Evolutionary conservation across 1,284 basidiomycete species (phyloP), one percentile per base, ranked within the genome.

Genomic region (Austropuccinia psidii): DNA sequence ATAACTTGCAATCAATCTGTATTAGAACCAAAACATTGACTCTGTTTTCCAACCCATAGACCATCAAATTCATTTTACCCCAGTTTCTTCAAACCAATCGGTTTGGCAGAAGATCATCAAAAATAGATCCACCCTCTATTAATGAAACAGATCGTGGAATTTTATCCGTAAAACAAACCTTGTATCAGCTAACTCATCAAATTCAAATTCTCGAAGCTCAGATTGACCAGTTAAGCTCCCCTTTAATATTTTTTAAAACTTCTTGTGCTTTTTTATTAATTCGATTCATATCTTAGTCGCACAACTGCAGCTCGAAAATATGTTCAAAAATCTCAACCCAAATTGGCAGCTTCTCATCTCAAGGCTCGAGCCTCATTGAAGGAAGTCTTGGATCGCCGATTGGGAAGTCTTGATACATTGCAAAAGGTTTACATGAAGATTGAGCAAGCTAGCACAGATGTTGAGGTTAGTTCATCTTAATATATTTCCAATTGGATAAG

Each of bases 391-490:
- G 50, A n/a, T 9, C 70, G 45, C 19, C 29, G 70, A 33, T 24
- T 73, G 24, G 60, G 47, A 6, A 35, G 45, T 5, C 29, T 64
- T n/a, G 70, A 73, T 45, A 73, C 60, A 27, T 21, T 73, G 24
- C 50, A 62, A 9, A 47, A 21, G 31, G 70, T 73, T 11, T 64
- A 64, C 24, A 29, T 73, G 35, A 73, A 64, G 37, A 73, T 73
- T 9, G 70, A 73, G 24, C 60, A 73, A 73, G 58, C 70, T 11
- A 73, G 70, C 41, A 62, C 70, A 33, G 70, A 73, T 57, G 49
- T 57, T 1, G 70, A 73, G 49, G 68, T 61, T 9, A 24, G 68
- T 61, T 43, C 15, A 24, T n/a, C n/a, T n/a, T n/a, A n/a, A n/a
- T n/a, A n/a, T n/a, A n/a, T n/a, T n/a, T n/a, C n/a, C n/a, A n/a